A percentile compares a stretch with the other conserved stretches of the same genome.
These are phyloP conservation scores for Blastomyces emzantsi DNA, from an alignment of 2,329 filamentous ascomycete species.

Conservation along the genomic window DNA sequence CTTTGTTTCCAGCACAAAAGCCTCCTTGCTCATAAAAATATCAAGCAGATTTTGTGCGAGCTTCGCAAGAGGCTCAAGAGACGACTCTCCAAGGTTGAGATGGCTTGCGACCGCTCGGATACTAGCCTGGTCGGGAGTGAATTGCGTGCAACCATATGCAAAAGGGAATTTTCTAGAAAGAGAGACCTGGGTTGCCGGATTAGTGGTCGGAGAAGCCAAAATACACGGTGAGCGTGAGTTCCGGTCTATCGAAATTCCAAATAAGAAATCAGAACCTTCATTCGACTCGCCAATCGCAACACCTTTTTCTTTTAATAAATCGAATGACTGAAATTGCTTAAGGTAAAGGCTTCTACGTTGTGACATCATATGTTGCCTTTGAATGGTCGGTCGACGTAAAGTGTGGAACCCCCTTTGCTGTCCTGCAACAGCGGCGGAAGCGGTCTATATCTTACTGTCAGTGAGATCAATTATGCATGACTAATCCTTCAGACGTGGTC, in stretches of 20 bases:
- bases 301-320: slow-evolving; percentile 46
- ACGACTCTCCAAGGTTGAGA: slow-evolving; percentile 44
- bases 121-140: slow-evolving; percentile 34
- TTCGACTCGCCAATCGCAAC: slow-evolving; percentile 37
- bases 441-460: slow-evolving; percentile 14
- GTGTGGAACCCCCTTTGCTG: slow-evolving; percentile 48
- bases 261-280: slow-evolving; percentile 38
- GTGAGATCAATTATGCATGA: slow-evolving; percentile 14
- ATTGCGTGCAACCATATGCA: slow-evolving; percentile 45
- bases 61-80: slow-evolving; percentile 38
- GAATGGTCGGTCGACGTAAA: slow-evolving; percentile 19
- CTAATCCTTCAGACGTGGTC: background rate
- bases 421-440: slow-evolving; percentile 17
- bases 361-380: slow-evolving; percentile 8
- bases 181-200: slow-evolving; percentile 35
- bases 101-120: slow-evolving; percentile 38
- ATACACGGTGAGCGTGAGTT: slow-evolving; percentile 54
- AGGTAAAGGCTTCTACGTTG: slow-evolving; percentile 50
- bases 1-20: slow-evolving; percentile 49
- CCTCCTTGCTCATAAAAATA: slow-evolving; percentile 57
- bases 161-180: slow-evolving; percentile 52
- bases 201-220: slow-evolving; percentile 47
- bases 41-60: slow-evolving; percentile 48
- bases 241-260: slow-evolving; percentile 59
- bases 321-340: slow-evolving; percentile 44